A percentile compares a stretch with the other conserved stretches of the same genome.
These are phyloP conservation scores for Venturia asperata DNA, from an alignment of 2,329 filamentous ascomycete genomes.

Conservation along the genomic window DNA sequence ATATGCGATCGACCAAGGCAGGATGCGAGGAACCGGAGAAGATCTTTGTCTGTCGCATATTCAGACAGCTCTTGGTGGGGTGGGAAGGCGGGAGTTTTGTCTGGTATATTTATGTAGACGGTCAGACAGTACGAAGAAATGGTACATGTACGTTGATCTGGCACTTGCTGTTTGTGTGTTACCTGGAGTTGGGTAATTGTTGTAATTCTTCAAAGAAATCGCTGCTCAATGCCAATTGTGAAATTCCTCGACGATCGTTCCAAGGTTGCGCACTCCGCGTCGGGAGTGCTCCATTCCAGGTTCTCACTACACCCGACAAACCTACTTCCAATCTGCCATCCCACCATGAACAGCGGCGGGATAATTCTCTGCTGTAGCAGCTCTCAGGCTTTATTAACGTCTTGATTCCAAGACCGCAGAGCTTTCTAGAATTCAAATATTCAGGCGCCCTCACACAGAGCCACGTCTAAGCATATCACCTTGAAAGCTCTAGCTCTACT, in stretches of 20 bases:
- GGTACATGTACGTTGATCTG: not conserved
- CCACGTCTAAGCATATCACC: constrained; percentile 1
- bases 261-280: too few species aligned
- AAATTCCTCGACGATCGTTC: not conserved
- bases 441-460: not conserved
- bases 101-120: not conserved
- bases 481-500: not conserved
- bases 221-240: not conserved
- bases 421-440: not conserved
- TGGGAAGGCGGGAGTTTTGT: not conserved
- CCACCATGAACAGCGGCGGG: not conserved
- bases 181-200: not conserved
- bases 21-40: constrained; percentile 62
- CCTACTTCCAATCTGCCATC: not conserved
- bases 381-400: not conserved
- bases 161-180: not conserved
- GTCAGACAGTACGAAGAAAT: not conserved
- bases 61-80: constrained; percentile 1
- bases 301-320: too few species aligned
- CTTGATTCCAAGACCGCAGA: not conserved
- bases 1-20: constrained; percentile 56
- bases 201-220: not conserved
- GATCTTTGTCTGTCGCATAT: constrained; percentile 60
- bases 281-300: too few species aligned
- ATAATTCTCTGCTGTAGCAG: not conserved